A percentile compares a stretch with the other conserved stretches of the same genome.
Evolutionary conservation across 2,329 filamentous ascomycete species (phyloP).

Genomic region (Hymenoscyphus infarciens): DNA sequence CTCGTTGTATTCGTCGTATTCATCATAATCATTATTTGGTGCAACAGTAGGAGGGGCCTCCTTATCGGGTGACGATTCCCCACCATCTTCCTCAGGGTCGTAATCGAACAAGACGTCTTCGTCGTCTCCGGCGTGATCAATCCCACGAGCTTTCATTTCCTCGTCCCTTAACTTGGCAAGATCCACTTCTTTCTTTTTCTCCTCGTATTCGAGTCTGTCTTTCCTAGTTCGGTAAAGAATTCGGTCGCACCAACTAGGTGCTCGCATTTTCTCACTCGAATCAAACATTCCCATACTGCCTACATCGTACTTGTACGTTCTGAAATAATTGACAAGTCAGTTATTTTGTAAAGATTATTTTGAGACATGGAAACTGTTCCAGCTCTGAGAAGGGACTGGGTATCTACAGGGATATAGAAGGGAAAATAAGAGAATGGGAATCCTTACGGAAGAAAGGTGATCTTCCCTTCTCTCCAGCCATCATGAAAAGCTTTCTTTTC

Average conservation of each 20-base stretch:
- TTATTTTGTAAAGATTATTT: not conserved
- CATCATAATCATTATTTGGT: conserved; percentile 44
- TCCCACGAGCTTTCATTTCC: conserved; percentile 77
- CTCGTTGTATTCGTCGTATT: conserved; percentile 45
- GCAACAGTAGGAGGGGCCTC: conserved; percentile 28
- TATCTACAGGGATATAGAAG: not conserved
- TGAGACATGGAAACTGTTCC: not conserved
- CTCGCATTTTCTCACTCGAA: conserved; percentile 87
- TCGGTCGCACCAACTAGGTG: conserved; percentile 95
- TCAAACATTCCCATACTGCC: conserved; percentile 93
- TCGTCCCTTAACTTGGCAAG: conserved; percentile 70
- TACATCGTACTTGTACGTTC: conserved; percentile 93
- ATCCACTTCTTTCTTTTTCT: conserved; percentile 59
- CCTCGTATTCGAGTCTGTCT: conserved; percentile 64
- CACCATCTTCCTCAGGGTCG: conserved; percentile 73
- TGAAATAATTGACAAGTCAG: not conserved
- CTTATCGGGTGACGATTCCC: conserved; percentile 38
- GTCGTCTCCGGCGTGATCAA: conserved; percentile 70
- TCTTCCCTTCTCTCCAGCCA: conserved; percentile 85
- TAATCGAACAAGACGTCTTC: conserved; percentile 88
- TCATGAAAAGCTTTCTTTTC: conserved; percentile 80
- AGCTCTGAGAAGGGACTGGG: too few relatives aligned
- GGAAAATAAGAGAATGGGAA: not conserved
- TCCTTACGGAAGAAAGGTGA: conserved; percentile 70
- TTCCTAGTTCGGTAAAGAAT: conserved; percentile 79